These are phyloP conservation scores for Cercophora samala DNA, from an alignment of 495 filamentous ascomycete species.

Conservation along the genomic window DNA sequence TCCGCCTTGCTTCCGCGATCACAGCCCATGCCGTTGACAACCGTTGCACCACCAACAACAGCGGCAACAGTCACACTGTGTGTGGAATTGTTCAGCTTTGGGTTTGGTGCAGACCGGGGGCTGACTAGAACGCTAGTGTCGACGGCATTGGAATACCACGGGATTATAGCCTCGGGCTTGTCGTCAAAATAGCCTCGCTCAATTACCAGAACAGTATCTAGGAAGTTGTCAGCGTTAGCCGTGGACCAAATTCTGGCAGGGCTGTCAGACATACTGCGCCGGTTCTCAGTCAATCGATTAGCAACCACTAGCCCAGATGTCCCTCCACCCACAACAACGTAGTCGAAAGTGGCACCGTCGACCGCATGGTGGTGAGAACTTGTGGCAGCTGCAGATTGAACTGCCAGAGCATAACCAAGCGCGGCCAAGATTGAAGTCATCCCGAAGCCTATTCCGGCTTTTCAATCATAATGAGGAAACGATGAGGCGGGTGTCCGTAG, in stretches of 20 bases:
- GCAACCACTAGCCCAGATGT: conserved; percentile 46
- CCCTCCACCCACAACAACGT: conserved; percentile 42
- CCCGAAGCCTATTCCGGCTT: neutral
- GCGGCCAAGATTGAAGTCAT: neutral
- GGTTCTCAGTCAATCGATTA: conserved; percentile 42
- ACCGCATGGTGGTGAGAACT: neutral
- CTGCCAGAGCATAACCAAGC: neutral
- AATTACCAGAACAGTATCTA: conserved; percentile 45
- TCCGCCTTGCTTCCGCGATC: conserved; percentile 55
- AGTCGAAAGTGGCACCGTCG: conserved; percentile 30
- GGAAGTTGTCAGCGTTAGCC: neutral
- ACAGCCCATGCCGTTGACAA: conserved; percentile 44
- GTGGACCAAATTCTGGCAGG: neutral
- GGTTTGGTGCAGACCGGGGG: conserved; percentile 31
- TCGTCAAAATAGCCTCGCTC: conserved; percentile 37
- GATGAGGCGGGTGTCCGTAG: too few species aligned
- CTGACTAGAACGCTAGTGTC: conserved; percentile 24
- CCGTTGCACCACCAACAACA: conserved; percentile 43
- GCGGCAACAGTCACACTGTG: conserved; percentile 25
- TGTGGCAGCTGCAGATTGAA: neutral
- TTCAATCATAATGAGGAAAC: neutral
- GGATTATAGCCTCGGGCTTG: conserved; percentile 29
- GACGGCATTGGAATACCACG: conserved; percentile 23
- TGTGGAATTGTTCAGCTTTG: conserved; percentile 28
- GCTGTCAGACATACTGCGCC: conserved; percentile 19